These are phyloP conservation scores for Wallacemonas sp. DNA, from an alignment of 208 protist genomes.

Conservation along the genomic window DNA sequence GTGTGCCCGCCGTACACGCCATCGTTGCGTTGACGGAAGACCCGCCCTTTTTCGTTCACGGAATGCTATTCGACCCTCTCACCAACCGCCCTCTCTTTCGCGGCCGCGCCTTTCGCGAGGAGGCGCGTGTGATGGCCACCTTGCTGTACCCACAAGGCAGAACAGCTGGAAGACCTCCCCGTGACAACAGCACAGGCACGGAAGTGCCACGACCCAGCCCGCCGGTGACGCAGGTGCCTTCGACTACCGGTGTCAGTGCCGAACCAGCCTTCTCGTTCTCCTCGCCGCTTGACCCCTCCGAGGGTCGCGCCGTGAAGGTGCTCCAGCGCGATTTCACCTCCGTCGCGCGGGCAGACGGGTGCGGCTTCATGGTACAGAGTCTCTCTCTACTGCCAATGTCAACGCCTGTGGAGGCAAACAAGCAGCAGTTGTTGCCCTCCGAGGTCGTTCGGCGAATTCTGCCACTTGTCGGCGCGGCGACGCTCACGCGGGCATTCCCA, in stretches of 20 bases:
- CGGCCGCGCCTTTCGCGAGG: slow-evolving; percentile 63
- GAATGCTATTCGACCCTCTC: slow-evolving; percentile 66
- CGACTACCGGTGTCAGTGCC: too few species aligned
- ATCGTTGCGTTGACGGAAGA: slow-evolving; percentile 42
- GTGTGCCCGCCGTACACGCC: slow-evolving; percentile 12
- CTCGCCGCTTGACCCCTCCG: too few species aligned
- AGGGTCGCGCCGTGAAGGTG: slow-evolving; percentile 13
- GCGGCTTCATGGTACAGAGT: slow-evolving; percentile 56
- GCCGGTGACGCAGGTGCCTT: neutral
- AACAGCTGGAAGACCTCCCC: neutral
- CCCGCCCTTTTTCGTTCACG: slow-evolving; percentile 47
- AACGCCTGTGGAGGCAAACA: slow-evolving; percentile 26
- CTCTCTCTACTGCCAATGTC: slow-evolving; percentile 52
- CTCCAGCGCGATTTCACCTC: slow-evolving; percentile 77
- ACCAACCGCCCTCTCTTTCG: slow-evolving; percentile 53
- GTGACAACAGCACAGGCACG: neutral
- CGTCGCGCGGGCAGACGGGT: slow-evolving; percentile 18
- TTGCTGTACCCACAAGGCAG: neutral
- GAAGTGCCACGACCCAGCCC: neutral
- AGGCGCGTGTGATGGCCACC: slow-evolving; percentile 50
- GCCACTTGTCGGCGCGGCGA: slow-evolving; percentile 15
- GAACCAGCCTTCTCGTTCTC: neutral
- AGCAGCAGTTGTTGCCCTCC: slow-evolving; percentile 36
- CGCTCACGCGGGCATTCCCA: slow-evolving; percentile 46
- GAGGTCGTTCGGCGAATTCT: slow-evolving; percentile 20